Base-by-base conservation (phyloP, 2,329 filamentous ascomycete species). In the Periconia digitata region DNA sequence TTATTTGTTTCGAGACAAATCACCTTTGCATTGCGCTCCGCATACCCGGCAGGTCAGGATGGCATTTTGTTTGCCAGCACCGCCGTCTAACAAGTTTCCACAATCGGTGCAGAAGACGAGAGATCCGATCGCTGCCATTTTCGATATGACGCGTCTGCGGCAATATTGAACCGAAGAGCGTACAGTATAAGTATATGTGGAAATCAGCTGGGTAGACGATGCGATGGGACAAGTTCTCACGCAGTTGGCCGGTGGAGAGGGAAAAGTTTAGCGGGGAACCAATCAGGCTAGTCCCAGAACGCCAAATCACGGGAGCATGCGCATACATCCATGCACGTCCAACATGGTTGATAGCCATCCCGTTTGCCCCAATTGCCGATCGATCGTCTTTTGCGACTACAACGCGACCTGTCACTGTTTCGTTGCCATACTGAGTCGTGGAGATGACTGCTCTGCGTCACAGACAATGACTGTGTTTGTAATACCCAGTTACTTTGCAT, bases 101-200 rank as follows among this genome's bases (percentile, higher is more conserved):
- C 92, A 97, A 69, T 92, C 89, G 45, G 82, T 89, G 77, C 92
- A 97, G 73, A 97, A 97, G 29, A 96, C 86, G 35, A 97, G 79
- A 44, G 91, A 92, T 47, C 91, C 92, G 58, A 96, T 91, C 16
- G 89, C 85, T 56, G 92, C 85, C 92, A 96, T 96, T 53, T 60
- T 18, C 46, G 32, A 29, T 38, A 41, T 22, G 37, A 7, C 35
- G 44, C 7, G 24, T 5, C 36, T 47, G 40, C 20, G 6, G n/a
- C 7, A 36, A n/a, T n/a, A 6, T 8, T 36, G 34, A n/a, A n/a
- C n/a, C 23, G 15, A 21, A 15, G 27, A n/a, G 6, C 40, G 1
- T 23, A 24, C 8, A 29, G 35, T 22, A 46, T n/a, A 34, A n/a
- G 34, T 18, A 20, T 6, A 21, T 12, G 16, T 2, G 8, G 7